A percentile compares a stretch with the other conserved stretches of the same genome.
phyloP scores from a whole-genome alignment of 2,329 filamentous ascomycete genomes.

The Venturia nashicola region DNA sequence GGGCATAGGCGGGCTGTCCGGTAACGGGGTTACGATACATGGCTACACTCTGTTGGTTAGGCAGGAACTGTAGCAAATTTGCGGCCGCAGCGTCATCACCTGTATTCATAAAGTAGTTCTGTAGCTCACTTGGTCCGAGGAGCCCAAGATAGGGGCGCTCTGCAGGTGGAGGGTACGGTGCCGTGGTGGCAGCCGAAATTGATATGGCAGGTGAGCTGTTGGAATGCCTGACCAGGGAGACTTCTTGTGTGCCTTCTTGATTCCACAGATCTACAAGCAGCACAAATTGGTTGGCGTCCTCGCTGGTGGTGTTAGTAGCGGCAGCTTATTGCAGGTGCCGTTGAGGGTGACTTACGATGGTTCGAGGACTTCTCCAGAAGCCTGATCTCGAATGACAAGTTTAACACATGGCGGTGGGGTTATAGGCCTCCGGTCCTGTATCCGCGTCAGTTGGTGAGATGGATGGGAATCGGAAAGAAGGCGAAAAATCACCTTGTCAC shows the following conservation, averaged over 20 bases:
- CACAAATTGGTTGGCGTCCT: conserved; percentile 53
- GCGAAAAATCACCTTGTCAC: conserved; percentile 64
- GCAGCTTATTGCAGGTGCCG: conserved; percentile 6
- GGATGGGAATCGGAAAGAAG: conserved; percentile 14
- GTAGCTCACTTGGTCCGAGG: background rate
- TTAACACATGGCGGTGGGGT: conserved; percentile 89
- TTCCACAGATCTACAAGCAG: conserved; percentile 60
- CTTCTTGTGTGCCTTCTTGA: conserved; percentile 46
- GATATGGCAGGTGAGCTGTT: conserved; percentile 51
- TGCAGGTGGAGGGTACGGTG: conserved; percentile 54
- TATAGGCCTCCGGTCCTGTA: conserved; percentile 82
- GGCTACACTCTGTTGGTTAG: background rate
- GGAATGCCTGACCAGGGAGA: conserved; percentile 56
- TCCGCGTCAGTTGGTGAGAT: conserved; percentile 8
- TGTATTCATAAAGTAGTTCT: background rate
- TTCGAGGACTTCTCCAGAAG: conserved; percentile 69
- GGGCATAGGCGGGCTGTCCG: background rate
- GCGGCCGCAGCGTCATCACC: background rate
- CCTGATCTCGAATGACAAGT: conserved; percentile 63
- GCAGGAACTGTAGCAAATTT: background rate
- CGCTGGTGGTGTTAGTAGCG: conserved; percentile 2
- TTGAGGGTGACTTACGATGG: conserved; percentile 52
- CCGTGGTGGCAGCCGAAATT: conserved; percentile 69
- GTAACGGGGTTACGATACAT: background rate
- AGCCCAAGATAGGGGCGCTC: conserved; percentile 15